Evolutionary conservation across 805 yeast genomes (phyloP), one percentile per base, ranked within the genome.

Genomic region (Cyberlindnera maclurae): DNA sequence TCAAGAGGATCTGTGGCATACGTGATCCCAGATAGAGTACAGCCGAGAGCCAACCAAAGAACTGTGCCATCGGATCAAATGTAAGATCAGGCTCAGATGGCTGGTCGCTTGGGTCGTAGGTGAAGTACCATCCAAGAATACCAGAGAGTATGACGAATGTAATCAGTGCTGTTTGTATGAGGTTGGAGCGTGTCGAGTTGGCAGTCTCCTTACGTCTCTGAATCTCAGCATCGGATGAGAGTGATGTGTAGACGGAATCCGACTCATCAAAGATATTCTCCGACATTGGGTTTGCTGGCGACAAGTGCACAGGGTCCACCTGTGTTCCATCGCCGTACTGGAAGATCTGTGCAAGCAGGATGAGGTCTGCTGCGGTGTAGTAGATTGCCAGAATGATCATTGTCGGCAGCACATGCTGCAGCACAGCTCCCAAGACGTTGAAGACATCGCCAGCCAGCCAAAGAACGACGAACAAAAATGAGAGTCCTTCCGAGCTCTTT

Each of bases 391-490:
- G 70, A 5, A 89, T 75, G 43, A 83, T 80, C 97, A 93, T 93
- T 0, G 98, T 93, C 17, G 96, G 95, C 46, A 93, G 67, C 2
- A 90, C 88, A 11, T 88, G 86, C 62, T 93, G 97, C 48, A 89
- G 59, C 4, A 89, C 68, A 1, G 96, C 89, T 8, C 98, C 98
- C 18, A 90, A 59, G 12, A 90, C 90, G 54, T 93, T 93, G 65
- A 93, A 90, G 0, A 90, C 76, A 61, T 93, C 98, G 34, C 97
- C 98, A 1, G 82, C 76, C 18, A 93, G 68, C 98, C 98, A 93
- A 18, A 93, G 68, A 7, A 87, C 73, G 15, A 93, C 85, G 60
- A 93, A 93, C 45, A 84, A 67, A 29, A 89, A 62, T 7, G 97
- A 88, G 15, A 93, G 70, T 5, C 97, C 97, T 39, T 93, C 97